Evolutionary conservation across 2,329 filamentous ascomycete genomes (phyloP), one percentile per base, ranked within the genome.

Genomic region (Ophiostoma angusticollis): DNA sequence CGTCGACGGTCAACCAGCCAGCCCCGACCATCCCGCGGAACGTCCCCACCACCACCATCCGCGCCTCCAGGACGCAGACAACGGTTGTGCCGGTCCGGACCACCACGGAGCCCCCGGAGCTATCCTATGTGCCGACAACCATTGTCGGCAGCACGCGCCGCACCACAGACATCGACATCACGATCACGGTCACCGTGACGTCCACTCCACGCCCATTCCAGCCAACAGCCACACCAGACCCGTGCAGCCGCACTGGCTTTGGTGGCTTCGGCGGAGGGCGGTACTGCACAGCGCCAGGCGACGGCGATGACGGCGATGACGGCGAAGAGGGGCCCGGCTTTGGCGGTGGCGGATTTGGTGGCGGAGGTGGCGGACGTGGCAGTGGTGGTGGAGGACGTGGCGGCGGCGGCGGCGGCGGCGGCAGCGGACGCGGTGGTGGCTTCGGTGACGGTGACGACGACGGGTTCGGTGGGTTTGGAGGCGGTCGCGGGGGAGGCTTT

Each of bases 21-120:
- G 22, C 28, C n/a, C 29, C 35, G 31, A 36, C 40, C 19, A 30
- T 27, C 13, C 24, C 31, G 12, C 17, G 22, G 16, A 37, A 35
- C 31, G 27, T 41, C 4, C 38, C 39, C 14, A 32, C 27, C 24
- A 42, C 43, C 12, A 41, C 35, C 39, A 42, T 40, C 34, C 31
- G 37, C 14, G 29, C 27, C 2, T 33, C 41, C 4, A 17, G 31
- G 29, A 34, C 31, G n/a, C n/a, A 19, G 11, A 16, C 25, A 3
- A 30, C 32, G 28, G 31, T 27, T 11, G n/a, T 23, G 7, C 13
- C 39, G 4, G 35, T 14, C n/a, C 18, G 24, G 13, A 37, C 31
- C 24, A 40, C 32, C 16, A 37, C 24, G 17, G 29, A 34, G 2
- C 21, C 31, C 19, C 35, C 24, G 17, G 29, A 34, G 2, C 21